These are phyloP conservation scores for Suillus clintonianus DNA, from an alignment of 768 basidiomycete genomes.

Conservation along the genomic window DNA sequence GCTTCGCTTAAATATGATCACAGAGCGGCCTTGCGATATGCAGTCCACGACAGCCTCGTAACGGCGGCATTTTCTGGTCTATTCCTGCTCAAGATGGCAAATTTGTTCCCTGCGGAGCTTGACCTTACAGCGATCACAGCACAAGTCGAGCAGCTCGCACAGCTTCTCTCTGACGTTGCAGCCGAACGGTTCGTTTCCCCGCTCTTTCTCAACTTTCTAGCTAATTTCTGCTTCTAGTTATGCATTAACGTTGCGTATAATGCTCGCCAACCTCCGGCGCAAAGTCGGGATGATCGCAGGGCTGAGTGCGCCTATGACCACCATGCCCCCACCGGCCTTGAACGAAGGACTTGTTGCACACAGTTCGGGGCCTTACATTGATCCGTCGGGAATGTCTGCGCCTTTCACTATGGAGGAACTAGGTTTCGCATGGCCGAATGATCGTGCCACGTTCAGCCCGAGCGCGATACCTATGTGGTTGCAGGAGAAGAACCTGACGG, in stretches of 20 bases:
- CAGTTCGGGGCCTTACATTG: conserved; percentile 44
- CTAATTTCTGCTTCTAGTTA: conserved; percentile 50
- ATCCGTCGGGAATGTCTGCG: conserved; percentile 51
- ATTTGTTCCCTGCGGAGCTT: conserved; percentile 84
- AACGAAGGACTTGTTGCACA: conserved; percentile 55
- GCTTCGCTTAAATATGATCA: conserved; percentile 1
- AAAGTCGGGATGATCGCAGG: conserved; percentile 73
- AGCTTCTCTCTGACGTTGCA: conserved; percentile 88
- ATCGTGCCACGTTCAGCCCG: conserved; percentile 70
- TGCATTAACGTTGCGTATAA: conserved; percentile 87
- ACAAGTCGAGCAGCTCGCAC: conserved; percentile 90
- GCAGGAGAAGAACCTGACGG: conserved; percentile 89
- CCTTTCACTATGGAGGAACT: conserved; percentile 87
- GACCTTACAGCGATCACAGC: conserved; percentile 73
- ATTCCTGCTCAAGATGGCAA: conserved; percentile 93
- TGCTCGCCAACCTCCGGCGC: conserved; percentile 89
- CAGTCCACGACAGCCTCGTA: conserved; percentile 91
- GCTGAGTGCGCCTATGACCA: conserved; percentile 47
- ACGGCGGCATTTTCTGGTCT: conserved; percentile 90
- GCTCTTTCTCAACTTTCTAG: not conserved
- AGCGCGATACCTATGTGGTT: conserved; percentile 88
- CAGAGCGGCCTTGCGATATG: conserved; percentile 88
- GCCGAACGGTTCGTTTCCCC: conserved; percentile 69
- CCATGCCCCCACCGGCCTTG: conserved; percentile 52
- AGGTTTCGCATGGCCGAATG: conserved; percentile 72